phyloP scores from a whole-genome alignment of 2,329 filamentous ascomycete genomes.

The Ophiocordyceps australis region DNA sequence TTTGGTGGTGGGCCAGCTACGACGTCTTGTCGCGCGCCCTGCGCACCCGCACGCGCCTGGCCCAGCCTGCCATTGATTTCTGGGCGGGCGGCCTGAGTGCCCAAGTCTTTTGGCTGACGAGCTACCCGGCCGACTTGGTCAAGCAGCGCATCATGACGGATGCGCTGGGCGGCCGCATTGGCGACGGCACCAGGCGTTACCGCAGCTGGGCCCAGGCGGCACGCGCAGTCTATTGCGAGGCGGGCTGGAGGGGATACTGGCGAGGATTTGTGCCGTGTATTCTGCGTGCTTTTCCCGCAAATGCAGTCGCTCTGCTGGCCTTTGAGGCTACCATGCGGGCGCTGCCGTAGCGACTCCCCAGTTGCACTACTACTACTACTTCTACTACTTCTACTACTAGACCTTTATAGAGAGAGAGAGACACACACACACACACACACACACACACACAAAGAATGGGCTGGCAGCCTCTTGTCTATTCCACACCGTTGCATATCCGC shows the following conservation, averaged over 20 bases:
- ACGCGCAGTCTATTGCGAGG: constrained; percentile 54
- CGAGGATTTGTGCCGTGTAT: constrained; percentile 90
- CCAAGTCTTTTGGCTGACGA: constrained; percentile 86
- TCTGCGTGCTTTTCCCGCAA: constrained; percentile 82
- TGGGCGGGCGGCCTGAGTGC: constrained; percentile 91
- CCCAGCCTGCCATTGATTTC: constrained; percentile 75
- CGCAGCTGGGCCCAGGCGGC: constrained; percentile 67
- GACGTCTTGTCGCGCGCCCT: constrained; percentile 61
- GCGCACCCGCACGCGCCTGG: constrained; percentile 47
- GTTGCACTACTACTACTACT: too few species aligned
- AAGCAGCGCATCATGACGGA: constrained; percentile 98
- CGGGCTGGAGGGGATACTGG: constrained; percentile 70
- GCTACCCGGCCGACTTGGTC: constrained; percentile 82
- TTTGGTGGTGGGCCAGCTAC: constrained; percentile 97
- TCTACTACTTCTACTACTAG: too few species aligned
- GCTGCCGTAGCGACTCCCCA: constrained; percentile 21
- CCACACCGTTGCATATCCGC: too few species aligned
- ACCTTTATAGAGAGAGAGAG: too few species aligned
- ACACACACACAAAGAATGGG: not conserved
- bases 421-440: too few species aligned
- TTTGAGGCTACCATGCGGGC: constrained; percentile 83
- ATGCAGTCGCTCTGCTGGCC: constrained; percentile 80
- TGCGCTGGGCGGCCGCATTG: constrained; percentile 52
- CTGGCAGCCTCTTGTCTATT: not conserved
- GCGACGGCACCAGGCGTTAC: constrained; percentile 52